Percentiles rank a stretch among this genome's conserved stretches.
Conservation (phyloP, 2,329 filamentous ascomycete species). For the Cladophialophora carrionii region DNA sequence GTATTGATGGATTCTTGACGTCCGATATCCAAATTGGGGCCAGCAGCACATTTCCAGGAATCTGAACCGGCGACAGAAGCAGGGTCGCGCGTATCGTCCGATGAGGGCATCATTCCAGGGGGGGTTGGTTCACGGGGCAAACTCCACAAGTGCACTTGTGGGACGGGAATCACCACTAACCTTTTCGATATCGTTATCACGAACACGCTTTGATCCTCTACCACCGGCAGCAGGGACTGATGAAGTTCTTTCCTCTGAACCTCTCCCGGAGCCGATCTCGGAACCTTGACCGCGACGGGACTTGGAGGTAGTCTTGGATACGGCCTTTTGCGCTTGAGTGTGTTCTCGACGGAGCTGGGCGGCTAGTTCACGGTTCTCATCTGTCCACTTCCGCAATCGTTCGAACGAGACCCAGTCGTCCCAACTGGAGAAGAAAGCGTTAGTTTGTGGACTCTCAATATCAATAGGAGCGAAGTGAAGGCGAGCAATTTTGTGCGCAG, state of each 20-base stretch:
- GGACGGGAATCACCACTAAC: constrained; percentile 40
- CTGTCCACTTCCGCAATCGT: constrained; percentile 88
- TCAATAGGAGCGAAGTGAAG: background rate
- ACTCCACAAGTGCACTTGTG: background rate
- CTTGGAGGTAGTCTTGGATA: constrained; percentile 39
- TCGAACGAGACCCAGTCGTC: constrained; percentile 98
- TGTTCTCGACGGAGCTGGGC: constrained; percentile 51
- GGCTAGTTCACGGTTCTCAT: constrained; percentile 92
- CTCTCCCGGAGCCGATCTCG: constrained; percentile 49
- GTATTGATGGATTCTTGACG: background rate
- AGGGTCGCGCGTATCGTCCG: constrained; percentile 7
- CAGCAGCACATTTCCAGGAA: background rate
- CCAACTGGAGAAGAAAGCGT: constrained; percentile 63
- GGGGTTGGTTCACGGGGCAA: constrained; percentile 4
- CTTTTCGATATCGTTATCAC: constrained; percentile 55
- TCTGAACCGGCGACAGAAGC: background rate
- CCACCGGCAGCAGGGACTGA: constrained; percentile 50
- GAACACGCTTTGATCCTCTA: constrained; percentile 50
- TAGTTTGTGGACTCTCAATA: constrained; percentile 6
- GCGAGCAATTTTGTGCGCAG: background rate
- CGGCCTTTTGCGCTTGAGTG: constrained; percentile 29
- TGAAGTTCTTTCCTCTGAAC: constrained; percentile 51
- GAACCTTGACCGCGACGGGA: constrained; percentile 43
- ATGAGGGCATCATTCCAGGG: constrained; percentile 3
- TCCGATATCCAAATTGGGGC: background rate